Percentiles rank a stretch among this genome's conserved stretches.
These are phyloP conservation scores for Phytopythium chamaehyphon DNA, from an alignment of 352 stramenopile genomes.

Conservation along the genomic window DNA sequence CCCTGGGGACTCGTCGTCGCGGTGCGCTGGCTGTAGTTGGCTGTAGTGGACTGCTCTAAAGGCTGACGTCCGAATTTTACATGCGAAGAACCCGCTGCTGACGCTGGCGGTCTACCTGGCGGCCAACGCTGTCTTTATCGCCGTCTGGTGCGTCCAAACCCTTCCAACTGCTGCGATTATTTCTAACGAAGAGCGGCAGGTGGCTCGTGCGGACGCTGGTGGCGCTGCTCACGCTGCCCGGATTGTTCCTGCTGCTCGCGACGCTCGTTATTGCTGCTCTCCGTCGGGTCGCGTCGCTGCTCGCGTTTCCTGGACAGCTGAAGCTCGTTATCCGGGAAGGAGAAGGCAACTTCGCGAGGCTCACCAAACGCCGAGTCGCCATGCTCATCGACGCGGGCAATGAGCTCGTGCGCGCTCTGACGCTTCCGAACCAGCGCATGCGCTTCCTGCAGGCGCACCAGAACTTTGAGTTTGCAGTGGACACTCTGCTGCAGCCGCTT, in stretches of 20 bases:
- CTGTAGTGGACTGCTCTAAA: not conserved
- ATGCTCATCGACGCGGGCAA: constrained; percentile 60
- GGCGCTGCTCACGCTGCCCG: constrained; percentile 43
- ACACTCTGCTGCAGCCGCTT: constrained; percentile 59
- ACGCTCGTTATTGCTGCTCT: constrained; percentile 25
- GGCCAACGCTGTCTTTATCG: constrained; percentile 58
- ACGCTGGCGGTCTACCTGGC: constrained; percentile 46
- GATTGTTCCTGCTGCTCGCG: constrained; percentile 45
- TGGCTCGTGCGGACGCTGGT: constrained; percentile 48
- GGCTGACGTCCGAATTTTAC: no score
- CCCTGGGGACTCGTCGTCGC: constrained; percentile 58
- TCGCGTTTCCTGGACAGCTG: constrained; percentile 75
- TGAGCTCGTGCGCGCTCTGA: constrained; percentile 42
- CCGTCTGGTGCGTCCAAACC: constrained; percentile 25
- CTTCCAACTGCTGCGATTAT: no score
- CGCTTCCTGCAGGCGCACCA: constrained; percentile 61
- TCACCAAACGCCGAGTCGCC: constrained; percentile 64
- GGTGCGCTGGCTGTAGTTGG: constrained; percentile 15
- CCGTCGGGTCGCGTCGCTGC: constrained; percentile 46
- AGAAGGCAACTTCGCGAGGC: constrained; percentile 67
- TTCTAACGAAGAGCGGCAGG: constrained; percentile 14
- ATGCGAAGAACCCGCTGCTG: constrained; percentile 58
- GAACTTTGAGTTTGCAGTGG: constrained; percentile 62
- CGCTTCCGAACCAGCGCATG: constrained; percentile 21
- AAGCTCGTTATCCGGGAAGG: constrained; percentile 75